phyloP scores from a whole-genome alignment of 2,329 filamentous ascomycete genomes.

The Dendryphion nanum region DNA sequence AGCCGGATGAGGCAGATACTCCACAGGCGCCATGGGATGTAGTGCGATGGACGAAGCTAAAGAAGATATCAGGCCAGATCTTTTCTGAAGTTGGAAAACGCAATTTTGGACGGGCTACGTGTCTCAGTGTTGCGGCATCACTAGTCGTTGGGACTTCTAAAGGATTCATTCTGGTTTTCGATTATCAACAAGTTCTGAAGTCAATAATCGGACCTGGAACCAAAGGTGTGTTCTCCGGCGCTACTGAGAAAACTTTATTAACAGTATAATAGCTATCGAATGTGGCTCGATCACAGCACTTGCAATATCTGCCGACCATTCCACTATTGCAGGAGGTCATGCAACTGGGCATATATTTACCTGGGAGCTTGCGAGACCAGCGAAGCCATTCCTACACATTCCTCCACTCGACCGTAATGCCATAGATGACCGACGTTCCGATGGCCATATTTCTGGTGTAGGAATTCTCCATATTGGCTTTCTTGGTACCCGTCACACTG shows the following conservation, averaged over 20 bases:
- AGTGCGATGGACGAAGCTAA: slow-evolving; percentile 90
- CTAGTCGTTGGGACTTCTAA: slow-evolving; percentile 93
- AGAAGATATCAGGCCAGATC: slow-evolving; percentile 82
- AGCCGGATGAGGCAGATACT: slow-evolving; percentile 61
- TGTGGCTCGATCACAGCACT: slow-evolving; percentile 84
- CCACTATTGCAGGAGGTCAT: slow-evolving; percentile 87
- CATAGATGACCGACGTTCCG: slow-evolving; percentile 63
- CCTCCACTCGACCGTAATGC: slow-evolving; percentile 69
- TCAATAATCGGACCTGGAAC: slow-evolving; percentile 91
- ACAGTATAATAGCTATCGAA: slow-evolving; percentile 69
- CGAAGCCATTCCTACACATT: slow-evolving; percentile 85
- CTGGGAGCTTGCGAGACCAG: slow-evolving; percentile 84
- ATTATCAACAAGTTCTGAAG: slow-evolving; percentile 94
- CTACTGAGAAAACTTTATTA: slow-evolving; percentile 17
- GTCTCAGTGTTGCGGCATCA: slow-evolving; percentile 79
- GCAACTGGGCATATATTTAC: slow-evolving; percentile 90
- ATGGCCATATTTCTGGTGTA: slow-evolving; percentile 79
- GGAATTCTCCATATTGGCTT: slow-evolving; percentile 91
- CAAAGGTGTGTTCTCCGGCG: slow-evolving; percentile 68
- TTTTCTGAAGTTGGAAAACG: slow-evolving; percentile 92
- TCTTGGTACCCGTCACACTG: slow-evolving; percentile 87
- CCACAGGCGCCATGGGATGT: slow-evolving; percentile 91
- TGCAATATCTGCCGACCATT: slow-evolving; percentile 90
- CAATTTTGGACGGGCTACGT: slow-evolving; percentile 89
- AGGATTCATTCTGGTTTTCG: slow-evolving; percentile 91